Conservation (phyloP, 257 asterid genomes). For the Anisodus acutangulus region DNA sequence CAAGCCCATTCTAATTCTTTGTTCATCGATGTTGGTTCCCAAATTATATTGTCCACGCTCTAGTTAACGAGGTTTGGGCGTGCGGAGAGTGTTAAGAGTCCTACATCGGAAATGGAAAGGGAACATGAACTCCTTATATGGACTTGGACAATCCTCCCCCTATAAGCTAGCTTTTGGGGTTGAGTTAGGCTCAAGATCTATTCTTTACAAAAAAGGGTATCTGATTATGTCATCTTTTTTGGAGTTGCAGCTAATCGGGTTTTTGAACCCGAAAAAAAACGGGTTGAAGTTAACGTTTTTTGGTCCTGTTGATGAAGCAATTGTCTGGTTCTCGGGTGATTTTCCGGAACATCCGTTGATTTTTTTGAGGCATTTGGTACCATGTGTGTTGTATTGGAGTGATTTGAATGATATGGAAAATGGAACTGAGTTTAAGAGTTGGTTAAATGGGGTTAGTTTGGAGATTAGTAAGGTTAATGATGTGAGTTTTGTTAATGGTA, state of each 20-base stretch:
- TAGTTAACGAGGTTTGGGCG: no score
- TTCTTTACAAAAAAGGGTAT: no score
- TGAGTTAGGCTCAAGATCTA: no score
- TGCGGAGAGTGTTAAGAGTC: no score
- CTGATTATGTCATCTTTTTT: conserved; percentile 66
- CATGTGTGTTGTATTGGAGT: conserved; percentile 60
- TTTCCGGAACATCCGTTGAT: conserved; percentile 49
- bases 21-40: no score
- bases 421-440: conserved; percentile 51
- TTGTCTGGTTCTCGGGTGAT: conserved; percentile 55
- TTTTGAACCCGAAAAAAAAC: not conserved
- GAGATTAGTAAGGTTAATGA: conserved; percentile 44
- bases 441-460: conserved; percentile 54
- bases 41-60: no score
- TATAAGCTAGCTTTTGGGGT: no score
- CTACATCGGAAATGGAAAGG: no score
- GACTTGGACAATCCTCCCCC: no score
- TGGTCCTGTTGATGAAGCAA: conserved; percentile 66
- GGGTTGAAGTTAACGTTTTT: conserved; percentile 58
- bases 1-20: no score
- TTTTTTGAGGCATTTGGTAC: conserved; percentile 69
- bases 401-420: conserved; percentile 52
- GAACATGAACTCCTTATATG: no score
- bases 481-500: conserved; percentile 63
- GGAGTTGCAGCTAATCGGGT: conserved; percentile 70